Percentiles rank a stretch among this genome's conserved stretches.
phyloP scores from a whole-genome alignment of 495 filamentous ascomycete genomes.

The Aspergillus coremiiformis region DNA sequence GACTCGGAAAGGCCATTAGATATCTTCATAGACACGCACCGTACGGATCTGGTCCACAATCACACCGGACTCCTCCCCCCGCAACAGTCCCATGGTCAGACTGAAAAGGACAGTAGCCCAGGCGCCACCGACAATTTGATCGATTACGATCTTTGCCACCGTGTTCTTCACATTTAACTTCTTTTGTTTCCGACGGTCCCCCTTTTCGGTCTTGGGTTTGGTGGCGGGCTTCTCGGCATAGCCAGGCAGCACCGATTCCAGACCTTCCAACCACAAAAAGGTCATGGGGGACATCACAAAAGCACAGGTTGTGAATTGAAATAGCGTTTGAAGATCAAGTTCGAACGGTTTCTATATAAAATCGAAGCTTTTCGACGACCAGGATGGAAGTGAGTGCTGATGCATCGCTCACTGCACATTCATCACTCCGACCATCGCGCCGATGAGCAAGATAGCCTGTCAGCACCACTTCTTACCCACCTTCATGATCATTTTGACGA shows the following conservation, averaged over 20 bases:
- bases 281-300: conserved; percentile 66
- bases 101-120: conserved; percentile 68
- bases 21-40: no score
- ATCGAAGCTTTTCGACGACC: conserved; percentile 3
- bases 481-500: no score
- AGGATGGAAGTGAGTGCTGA: not conserved
- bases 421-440: conserved; percentile 2
- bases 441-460: conserved; percentile 1
- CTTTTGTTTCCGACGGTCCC: conserved; percentile 10
- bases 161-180: conserved; percentile 63
- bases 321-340: conserved; percentile 51
- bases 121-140: conserved; percentile 69
- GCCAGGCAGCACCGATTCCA: conserved; percentile 46
- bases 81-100: conserved; percentile 42
- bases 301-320: conserved; percentile 68
- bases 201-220: conserved; percentile 15
- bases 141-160: conserved; percentile 62
- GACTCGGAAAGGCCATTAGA: no score
- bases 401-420: not conserved
- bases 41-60: conserved; percentile 26
- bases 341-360: conserved; percentile 21
- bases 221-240: conserved; percentile 9
- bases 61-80: conserved; percentile 21
- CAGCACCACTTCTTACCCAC: not conserved
- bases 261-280: conserved; percentile 63